Evolutionary conservation across 805 yeast species (phyloP), one percentile per base, ranked within the genome.

Genomic region (Yarrowia sp.): DNA sequence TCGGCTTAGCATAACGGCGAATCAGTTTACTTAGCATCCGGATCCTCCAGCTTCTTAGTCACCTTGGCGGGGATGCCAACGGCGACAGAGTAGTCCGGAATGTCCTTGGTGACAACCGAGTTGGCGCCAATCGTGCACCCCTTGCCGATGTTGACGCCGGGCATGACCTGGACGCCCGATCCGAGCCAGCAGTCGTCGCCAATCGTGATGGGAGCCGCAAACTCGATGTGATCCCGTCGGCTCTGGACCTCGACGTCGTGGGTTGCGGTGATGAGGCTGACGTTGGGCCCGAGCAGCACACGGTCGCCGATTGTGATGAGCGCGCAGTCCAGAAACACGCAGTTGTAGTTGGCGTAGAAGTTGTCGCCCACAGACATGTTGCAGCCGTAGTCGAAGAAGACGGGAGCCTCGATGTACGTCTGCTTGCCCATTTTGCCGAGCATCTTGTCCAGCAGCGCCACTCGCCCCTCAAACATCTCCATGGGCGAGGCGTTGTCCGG

Each of bases 171-270:
- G n/a, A 74, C 82, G 38, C 78, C 76, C 1, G 84, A 77, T 12
- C 88, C 89, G 38, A 87, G 74, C 93, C 92, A 87, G 8, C 85
- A 88, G 64, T 81, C 80, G 69, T 83, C 78, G 2, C 87, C 90
- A 36, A 87, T 82, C 2, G 70, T 74, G 27, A 87, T 79, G 5
- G 87, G 86, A 38, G 71, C 68, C 0, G 87, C 85, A 66, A 73
- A 80, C 69, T 87, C 92, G 4, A 74, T 72, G 2, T 78, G 82
- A 1, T 67, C 64, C 8, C 69, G 62, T 63, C 88, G 73, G 60
- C 71, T 71, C n/a, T 71, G 64, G 0, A 84, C 80, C 61, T 83
- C 85, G 5, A 80, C 68, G 1, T 87, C 86, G 67, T 87, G 93
- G 0, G 86, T 79, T 0, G 90, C 90, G 1, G 90, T 81, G 27